Base-by-base conservation (phyloP, 371 early-diverging fungal genomes). In the Mortierella sp. region DNA sequence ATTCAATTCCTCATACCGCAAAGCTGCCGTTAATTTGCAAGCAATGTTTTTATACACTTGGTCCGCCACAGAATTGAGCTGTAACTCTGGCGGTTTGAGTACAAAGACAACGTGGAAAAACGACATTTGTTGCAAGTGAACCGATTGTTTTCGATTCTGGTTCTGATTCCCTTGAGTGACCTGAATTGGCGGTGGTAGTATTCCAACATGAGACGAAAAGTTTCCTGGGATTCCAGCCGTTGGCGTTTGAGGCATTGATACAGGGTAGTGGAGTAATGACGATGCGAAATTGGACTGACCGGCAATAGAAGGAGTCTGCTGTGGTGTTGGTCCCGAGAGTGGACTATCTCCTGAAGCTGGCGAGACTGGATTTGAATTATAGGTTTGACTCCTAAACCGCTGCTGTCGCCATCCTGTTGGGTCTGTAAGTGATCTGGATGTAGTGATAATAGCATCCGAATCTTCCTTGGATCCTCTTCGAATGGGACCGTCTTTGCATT, bases 31-130 rank as follows among this genome's bases (percentile, higher is more conserved):
- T 60, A 94, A 82, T 56, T 92, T 90, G 45, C 89, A 82, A 13
- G 94, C 88, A 51, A 93, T 91, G 75, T 94, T 86, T n/a, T 86
- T 83, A 82, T 94, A 94, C 8, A 94, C 78, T 23, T 85, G 86
- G 40, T 94, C 90, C 0, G 93, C 89, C 58, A 91, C 90, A 34
- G 76, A 66, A 66, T 86, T 89, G 32, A 89, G 68, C 55, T 90
- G 87, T 7, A 89, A 72, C 66, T 90, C 88, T 9, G 88, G 85
- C 3, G 89, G 88, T 28, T 85, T 84, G 71, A 89, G 68, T 5
- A 91, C 95, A 80, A 94, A 93, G 0, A 95, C 95, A 26, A 96
- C 86, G 80, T 95, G 93, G 78, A 96, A 96, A 73, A 92, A 88
- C 8, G 94, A 92, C 85, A 95, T 88, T 60, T 88, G 86, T 28